phyloP scores from a whole-genome alignment of 495 filamentous ascomycete species.

The Sphaerosporella brunnea region DNA sequence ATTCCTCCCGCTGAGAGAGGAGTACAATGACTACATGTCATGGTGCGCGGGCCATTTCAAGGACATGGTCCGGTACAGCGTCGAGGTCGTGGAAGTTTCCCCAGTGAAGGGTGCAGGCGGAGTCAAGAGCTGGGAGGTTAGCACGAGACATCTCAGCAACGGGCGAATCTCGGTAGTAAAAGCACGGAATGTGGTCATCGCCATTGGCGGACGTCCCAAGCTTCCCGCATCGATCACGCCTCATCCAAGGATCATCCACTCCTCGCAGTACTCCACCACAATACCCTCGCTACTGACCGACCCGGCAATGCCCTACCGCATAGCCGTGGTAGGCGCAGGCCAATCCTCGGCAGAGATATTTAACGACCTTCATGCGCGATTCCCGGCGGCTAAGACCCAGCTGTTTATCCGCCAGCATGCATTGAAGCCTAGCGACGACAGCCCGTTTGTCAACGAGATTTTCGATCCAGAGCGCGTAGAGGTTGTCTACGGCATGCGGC shows the following conservation, averaged over 20 bases:
- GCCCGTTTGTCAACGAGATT: slow-evolving; percentile 90
- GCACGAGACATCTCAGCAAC: slow-evolving; percentile 35
- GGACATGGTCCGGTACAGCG: slow-evolving; percentile 57
- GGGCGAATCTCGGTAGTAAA: slow-evolving; percentile 36
- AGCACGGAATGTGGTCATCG: slow-evolving; percentile 71
- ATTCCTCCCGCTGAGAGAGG: slow-evolving; percentile 67
- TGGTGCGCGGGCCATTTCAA: slow-evolving; percentile 79
- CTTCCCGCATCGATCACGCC: slow-evolving; percentile 50
- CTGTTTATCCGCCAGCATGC: slow-evolving; percentile 65
- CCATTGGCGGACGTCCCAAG: slow-evolving; percentile 62
- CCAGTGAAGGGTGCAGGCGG: slow-evolving; percentile 30
- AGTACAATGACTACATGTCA: slow-evolving; percentile 87
- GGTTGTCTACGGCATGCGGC: slow-evolving; percentile 44
- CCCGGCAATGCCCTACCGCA: slow-evolving; percentile 39
- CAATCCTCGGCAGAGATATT: slow-evolving; percentile 95
- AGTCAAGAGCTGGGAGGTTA: slow-evolving; percentile 39
- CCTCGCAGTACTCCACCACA: slow-evolving; percentile 60
- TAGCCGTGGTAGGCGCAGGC: slow-evolving; percentile 73
- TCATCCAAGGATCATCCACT: slow-evolving; percentile 54
- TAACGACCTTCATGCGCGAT: slow-evolving; percentile 64
- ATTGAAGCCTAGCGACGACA: slow-evolving; percentile 80
- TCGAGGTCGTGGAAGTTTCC: slow-evolving; percentile 50
- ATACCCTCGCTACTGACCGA: slow-evolving; percentile 45
- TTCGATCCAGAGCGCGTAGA: slow-evolving; percentile 79
- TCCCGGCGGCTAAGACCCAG: slow-evolving; percentile 58